Percentiles rank a stretch among this genome's conserved stretches.
These are phyloP conservation scores for Chlamydomonas incerta DNA, from an alignment of 139 green algal species.

Conservation along the genomic window DNA sequence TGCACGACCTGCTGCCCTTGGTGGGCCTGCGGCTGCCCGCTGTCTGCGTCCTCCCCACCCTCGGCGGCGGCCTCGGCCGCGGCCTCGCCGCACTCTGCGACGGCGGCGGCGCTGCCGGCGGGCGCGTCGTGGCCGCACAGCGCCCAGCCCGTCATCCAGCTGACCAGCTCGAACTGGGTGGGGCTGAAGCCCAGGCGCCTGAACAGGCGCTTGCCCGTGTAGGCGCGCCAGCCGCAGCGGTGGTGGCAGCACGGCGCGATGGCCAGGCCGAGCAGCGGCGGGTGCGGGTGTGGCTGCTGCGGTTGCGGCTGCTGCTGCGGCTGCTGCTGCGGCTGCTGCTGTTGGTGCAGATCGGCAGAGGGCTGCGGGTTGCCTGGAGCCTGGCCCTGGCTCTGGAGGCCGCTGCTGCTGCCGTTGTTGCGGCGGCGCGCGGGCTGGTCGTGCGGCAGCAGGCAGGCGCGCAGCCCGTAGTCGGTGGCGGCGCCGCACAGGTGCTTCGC, in stretches of 20 bases:
- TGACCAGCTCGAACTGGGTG: constrained; percentile 82
- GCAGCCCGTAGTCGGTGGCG: constrained; percentile 82
- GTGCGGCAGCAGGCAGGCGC: constrained; percentile 15
- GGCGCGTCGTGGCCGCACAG: constrained; percentile 77
- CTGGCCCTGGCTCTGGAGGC: too few relatives aligned
- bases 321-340: background rate
- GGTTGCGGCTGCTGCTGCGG: background rate
- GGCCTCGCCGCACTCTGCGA: background rate
- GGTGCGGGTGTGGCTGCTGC: constrained; percentile 64
- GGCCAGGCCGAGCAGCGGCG: constrained; percentile 58
- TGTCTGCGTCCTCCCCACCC: background rate
- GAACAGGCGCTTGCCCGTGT: constrained; percentile 70
- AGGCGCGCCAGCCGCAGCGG: constrained; percentile 80
- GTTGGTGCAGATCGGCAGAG: background rate
- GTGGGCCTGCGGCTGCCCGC: too few relatives aligned
- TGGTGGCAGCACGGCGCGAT: constrained; percentile 92
- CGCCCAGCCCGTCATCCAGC: constrained; percentile 83
- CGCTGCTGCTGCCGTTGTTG: background rate
- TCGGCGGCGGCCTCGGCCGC: background rate
- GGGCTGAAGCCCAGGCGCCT: constrained; percentile 3
- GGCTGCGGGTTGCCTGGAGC: too few relatives aligned
- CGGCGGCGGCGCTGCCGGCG: constrained; percentile 17
- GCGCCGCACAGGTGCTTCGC: constrained; percentile 89
- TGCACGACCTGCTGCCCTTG: too few relatives aligned
- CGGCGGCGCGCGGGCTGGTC: background rate